phyloP scores from a whole-genome alignment of 192 early-diverging fungal genomes.

The Dissophora globulifera region DNA sequence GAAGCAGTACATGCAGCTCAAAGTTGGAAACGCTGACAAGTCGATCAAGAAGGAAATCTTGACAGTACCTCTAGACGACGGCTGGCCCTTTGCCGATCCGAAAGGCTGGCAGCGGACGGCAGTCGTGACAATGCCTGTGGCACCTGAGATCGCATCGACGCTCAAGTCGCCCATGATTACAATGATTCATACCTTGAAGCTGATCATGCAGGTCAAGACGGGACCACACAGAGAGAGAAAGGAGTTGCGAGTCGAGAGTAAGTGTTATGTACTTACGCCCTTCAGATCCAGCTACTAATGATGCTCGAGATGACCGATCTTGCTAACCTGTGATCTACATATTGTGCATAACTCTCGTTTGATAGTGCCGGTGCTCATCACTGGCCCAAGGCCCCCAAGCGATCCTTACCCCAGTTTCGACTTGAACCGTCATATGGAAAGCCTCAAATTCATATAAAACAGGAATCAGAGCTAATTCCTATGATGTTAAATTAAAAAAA shows the following conservation, averaged over 20 bases:
- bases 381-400: constrained; percentile 26
- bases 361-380: constrained; percentile 25
- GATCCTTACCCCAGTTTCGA: constrained; percentile 20
- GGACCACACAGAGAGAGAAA: neutral
- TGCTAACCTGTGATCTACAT: no score
- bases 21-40: neutral
- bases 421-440: constrained; percentile 13
- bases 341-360: neutral
- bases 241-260: constrained; percentile 43
- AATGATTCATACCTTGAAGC: constrained; percentile 18
- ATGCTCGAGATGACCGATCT: no score
- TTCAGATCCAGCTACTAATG: neutral
- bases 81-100: constrained; percentile 8
- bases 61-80: neutral
- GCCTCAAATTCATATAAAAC: constrained; percentile 7
- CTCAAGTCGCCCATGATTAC: constrained; percentile 3
- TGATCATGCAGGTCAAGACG: constrained; percentile 22
- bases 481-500: neutral
- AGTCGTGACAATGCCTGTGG: constrained; percentile 8
- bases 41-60: constrained; percentile 6
- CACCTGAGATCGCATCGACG: constrained; percentile 9
- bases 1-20: constrained; percentile 27
- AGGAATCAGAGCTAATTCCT: neutral
- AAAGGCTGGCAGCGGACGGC: constrained; percentile 31
- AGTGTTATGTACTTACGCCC: constrained; percentile 5